These are phyloP conservation scores for Graphilbum sp. DNA, from an alignment of 2,329 filamentous ascomycete genomes.

Conservation along the genomic window DNA sequence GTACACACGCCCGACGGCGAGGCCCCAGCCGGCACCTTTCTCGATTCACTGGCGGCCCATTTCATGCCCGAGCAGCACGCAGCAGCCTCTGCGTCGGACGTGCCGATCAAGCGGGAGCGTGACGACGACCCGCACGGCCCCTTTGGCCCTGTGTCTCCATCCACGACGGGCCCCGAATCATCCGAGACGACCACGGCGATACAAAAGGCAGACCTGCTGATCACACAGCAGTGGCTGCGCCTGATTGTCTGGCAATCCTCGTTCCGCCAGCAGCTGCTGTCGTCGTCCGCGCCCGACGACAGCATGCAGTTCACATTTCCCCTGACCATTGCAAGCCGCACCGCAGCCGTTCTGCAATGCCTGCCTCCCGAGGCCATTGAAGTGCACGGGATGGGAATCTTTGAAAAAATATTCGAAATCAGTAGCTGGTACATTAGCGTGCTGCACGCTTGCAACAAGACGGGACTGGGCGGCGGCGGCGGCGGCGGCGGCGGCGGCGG, in stretches of 20 bases:
- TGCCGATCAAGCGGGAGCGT: background rate
- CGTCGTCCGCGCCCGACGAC: conserved; percentile 37
- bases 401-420: conserved; percentile 33
- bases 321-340: conserved; percentile 42
- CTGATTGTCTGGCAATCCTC: conserved; percentile 60
- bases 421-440: conserved; percentile 28
- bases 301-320: conserved; percentile 47
- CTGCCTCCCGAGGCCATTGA: conserved; percentile 25
- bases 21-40: conserved; percentile 20
- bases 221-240: conserved; percentile 55
- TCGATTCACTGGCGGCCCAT: background rate
- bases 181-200: conserved; percentile 37
- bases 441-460: conserved; percentile 19
- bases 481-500: conserved; percentile 8
- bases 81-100: background rate
- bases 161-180: no score
- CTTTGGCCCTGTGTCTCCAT: no score
- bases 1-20: conserved; percentile 1
- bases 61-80: background rate
- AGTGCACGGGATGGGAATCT: conserved; percentile 31
- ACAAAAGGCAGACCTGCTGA: conserved; percentile 51
- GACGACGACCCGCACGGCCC: background rate
- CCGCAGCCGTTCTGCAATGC: conserved; percentile 26
- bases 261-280: conserved; percentile 47
- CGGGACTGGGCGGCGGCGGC: background rate